phyloP scores from a whole-genome alignment of 208 protist genomes.

The Acanthamoeba triangularis region DNA sequence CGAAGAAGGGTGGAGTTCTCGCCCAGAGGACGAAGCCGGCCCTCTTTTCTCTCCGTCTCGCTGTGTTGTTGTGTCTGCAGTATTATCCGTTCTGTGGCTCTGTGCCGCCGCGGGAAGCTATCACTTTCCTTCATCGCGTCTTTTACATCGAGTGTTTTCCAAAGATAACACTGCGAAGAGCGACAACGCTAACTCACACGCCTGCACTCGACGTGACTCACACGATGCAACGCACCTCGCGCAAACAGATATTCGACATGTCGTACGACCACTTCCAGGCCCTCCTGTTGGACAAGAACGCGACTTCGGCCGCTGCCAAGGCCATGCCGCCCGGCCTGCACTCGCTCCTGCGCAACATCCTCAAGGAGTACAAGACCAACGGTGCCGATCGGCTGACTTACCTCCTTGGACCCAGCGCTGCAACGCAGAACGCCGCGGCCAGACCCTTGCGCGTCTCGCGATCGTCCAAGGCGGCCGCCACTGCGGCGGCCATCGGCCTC shows the following conservation, averaged over 20 bases:
- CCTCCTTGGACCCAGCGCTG: background rate
- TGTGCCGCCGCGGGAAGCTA: too few relatives aligned
- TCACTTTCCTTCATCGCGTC: too few relatives aligned
- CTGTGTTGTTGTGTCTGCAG: background rate
- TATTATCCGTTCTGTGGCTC: background rate
- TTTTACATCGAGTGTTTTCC: background rate
- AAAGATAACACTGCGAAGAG: background rate
- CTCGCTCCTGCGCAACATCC: constrained; percentile 10
- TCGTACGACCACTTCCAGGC: constrained; percentile 26
- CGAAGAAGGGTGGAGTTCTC: background rate
- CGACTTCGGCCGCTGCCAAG: background rate
- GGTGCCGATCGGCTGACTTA: background rate
- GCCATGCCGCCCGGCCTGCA: background rate
- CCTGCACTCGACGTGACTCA: background rate
- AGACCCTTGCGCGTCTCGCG: background rate
- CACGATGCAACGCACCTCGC: background rate
- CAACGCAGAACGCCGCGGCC: background rate
- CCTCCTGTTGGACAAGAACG: constrained; percentile 10
- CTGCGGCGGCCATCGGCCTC: background rate
- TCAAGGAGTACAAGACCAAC: constrained; percentile 9
- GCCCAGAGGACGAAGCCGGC: background rate
- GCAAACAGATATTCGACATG: constrained; percentile 62
- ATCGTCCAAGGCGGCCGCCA: background rate
- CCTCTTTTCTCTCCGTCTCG: background rate
- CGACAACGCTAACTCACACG: background rate